Evolutionary conservation across 352 stramenopile species (phyloP), one percentile per base, ranked within the genome.

Genomic region (Globisporangium middletonii): DNA sequence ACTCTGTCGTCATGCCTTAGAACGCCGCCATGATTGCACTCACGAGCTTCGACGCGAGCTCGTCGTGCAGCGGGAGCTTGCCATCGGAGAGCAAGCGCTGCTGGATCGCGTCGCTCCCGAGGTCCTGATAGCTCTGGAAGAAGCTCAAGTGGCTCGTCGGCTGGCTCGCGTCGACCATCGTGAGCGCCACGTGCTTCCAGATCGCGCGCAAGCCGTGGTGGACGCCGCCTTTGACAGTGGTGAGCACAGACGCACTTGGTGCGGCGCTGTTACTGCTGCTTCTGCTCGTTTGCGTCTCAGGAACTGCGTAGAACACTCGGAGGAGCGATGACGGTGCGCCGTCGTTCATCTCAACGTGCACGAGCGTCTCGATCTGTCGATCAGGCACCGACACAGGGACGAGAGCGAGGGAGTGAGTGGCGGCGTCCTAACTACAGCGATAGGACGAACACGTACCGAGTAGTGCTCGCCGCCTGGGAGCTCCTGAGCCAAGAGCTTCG

Each of bases 401-500:
- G 13, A 28, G 16, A 53, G 43, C 30, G 5, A 26, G 16, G 2
- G 16, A 5, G 38, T 45, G 2, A 45, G 38, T 42, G 8, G 37
- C 8, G 8, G 37, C 37, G 18, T 47, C 11, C 43, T 5, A 18
- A 50, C 18, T 23, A 43, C 33, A 53, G 26, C 26, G 7, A 55
- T 12, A 38, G 8, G n/a, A 55, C 33, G 33, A 38, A 11, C 1
- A 65, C 71, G 59, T 60, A 89, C 79, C 55, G 79, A 84, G 44
- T 80, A 86, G 6, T 69, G 64, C 15, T 81, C 77, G 26, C 77
- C 75, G 50, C 84, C 75, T 0, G 77, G 71, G 11, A 86, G 54
- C 16, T 83, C 68, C 9, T 63, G 55, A 0, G 73, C 71, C 53
- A 73, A 81, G 43, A 87, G 62, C 61, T 89, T 87, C 75, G 84